Conservation (phyloP, 345 rosid species). For the Carallia pectinifolia region DNA sequence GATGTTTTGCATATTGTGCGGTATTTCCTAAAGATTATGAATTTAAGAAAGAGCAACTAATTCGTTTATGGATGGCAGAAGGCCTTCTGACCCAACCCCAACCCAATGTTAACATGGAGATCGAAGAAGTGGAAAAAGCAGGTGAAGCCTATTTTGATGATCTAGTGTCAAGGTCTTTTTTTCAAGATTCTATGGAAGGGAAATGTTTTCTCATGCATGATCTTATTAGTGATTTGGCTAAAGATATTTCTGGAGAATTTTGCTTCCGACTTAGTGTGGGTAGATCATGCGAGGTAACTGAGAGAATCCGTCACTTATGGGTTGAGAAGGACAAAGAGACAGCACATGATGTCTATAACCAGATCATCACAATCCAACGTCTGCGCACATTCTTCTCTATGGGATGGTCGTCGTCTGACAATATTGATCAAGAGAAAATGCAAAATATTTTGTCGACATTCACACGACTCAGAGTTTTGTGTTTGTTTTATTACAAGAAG, state of each 20-base stretch:
- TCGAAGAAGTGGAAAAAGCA: conserved; percentile 11
- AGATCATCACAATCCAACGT: too few species aligned
- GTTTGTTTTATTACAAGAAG: too few species aligned
- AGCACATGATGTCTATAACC: too few species aligned
- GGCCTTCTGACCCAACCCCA: background rate
- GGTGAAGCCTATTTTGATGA: conserved; percentile 13
- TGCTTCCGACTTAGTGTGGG: conserved; percentile 9
- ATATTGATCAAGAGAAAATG: too few species aligned
- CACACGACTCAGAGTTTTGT: too few species aligned
- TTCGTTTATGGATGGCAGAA: conserved; percentile 25
- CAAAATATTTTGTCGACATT: too few species aligned
- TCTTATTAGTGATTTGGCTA: conserved; percentile 8
- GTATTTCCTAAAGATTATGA: conserved; percentile 10
- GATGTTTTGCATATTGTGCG: conserved; percentile 24
- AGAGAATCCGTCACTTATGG: too few species aligned
- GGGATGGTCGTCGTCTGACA: too few species aligned
- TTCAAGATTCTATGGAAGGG: background rate
- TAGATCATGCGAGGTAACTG: too few species aligned
- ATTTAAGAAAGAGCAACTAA: conserved; percentile 10
- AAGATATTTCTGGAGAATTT: conserved; percentile 15
- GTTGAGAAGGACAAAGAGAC: too few species aligned
- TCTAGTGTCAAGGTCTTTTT: conserved; percentile 20
- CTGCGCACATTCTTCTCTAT: too few species aligned
- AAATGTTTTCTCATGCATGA: conserved; percentile 18
- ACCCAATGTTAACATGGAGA: background rate